Base-by-base conservation (phyloP, 2,329 filamentous ascomycete genomes). In the Alternaria ventricosa region DNA sequence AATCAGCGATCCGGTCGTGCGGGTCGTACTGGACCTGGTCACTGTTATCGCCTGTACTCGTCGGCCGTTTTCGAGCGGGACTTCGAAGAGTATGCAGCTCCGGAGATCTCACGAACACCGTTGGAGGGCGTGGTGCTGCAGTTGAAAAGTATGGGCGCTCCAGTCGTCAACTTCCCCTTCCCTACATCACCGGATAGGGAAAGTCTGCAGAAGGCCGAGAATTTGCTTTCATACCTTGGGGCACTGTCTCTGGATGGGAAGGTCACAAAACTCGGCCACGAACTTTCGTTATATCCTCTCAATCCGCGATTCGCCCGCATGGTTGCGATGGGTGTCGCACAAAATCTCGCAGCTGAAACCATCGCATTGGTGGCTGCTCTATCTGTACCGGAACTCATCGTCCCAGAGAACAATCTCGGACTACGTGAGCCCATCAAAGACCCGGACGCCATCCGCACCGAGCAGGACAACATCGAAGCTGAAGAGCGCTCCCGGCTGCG, bases 31-130 rank as follows among this genome's bases (percentile, higher is more conserved):
- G 95, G 94, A 0, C 94, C 96, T 1, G 96, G 96, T 8, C 96
- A 99, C 80, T 98, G 95, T 81, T 99, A 97, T 82, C 86, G 94
- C 60, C 82, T 99, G 5, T 99, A 97, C 81, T 97, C 94, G 0
- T 97, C 94, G 12, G 96, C 96, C 0, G 91, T 99, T 0, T 99
- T 92, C 73, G 96, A 96, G 80, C 87, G 93, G 61, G 94, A 96
- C 70, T 97, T 99, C 70, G 85, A 89, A 23, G 88, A 95, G 67
- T 97, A 96, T 73, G 89, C 92, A 0, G 90, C 94, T 23, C 95
- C 96, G 0, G 96, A 99, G 79, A 90, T 99, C 43, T 82, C 96
- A 51, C 88, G 94, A 23, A 97, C 96, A 81, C 95, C 96, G 1
- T 93, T 98, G 27, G 96, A 99, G 79, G 93, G 81, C 30, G 81